phyloP scores from a whole-genome alignment of 768 basidiomycete genomes.

The Erythrobasidium yunnanense region DNA sequence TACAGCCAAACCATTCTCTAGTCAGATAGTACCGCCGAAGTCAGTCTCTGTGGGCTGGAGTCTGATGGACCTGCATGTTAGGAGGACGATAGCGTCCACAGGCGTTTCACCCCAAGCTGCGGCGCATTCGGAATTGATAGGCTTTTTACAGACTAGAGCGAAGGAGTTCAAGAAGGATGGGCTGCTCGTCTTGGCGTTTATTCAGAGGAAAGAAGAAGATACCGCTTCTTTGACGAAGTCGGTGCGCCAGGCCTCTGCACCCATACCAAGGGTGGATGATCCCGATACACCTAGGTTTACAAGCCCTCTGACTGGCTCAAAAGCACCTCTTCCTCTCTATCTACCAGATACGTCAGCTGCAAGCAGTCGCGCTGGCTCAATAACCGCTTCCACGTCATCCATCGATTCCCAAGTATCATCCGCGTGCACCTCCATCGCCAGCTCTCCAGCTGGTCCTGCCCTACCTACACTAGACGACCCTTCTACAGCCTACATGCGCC shows the following conservation, averaged over 20 bases:
- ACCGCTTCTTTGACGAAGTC: not conserved
- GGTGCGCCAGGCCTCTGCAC: not conserved
- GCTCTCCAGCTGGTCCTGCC: too few relatives aligned
- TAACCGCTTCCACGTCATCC: too few relatives aligned
- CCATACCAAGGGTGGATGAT: not conserved
- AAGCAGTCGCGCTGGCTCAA: too few relatives aligned
- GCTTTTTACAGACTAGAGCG: slow-evolving; percentile 35
- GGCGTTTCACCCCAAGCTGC: slow-evolving; percentile 30
- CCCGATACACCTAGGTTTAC: not conserved
- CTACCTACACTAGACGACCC: not conserved
- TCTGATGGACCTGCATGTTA: slow-evolving; percentile 37
- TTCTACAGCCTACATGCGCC: not conserved
- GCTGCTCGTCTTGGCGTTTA: slow-evolving; percentile 35
- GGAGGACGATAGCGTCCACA: slow-evolving; percentile 1
- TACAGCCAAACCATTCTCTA: slow-evolving; percentile 29
- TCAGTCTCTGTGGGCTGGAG: slow-evolving; percentile 35
- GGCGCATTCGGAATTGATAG: slow-evolving; percentile 35
- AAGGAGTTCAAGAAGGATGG: slow-evolving; percentile 37
- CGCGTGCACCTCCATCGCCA: too few relatives aligned
- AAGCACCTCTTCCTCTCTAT: too few relatives aligned
- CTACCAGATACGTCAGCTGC: too few relatives aligned
- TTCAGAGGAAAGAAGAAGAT: slow-evolving; percentile 30
- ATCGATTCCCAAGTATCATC: too few relatives aligned
- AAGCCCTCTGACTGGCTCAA: too few relatives aligned
- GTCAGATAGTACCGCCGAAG: slow-evolving; percentile 31